Percentiles rank a stretch among this genome's conserved stretches.
Evolutionary conservation across 2,329 filamentous ascomycete species (phyloP).

Genomic region (Pestalotiopsis sp.): DNA sequence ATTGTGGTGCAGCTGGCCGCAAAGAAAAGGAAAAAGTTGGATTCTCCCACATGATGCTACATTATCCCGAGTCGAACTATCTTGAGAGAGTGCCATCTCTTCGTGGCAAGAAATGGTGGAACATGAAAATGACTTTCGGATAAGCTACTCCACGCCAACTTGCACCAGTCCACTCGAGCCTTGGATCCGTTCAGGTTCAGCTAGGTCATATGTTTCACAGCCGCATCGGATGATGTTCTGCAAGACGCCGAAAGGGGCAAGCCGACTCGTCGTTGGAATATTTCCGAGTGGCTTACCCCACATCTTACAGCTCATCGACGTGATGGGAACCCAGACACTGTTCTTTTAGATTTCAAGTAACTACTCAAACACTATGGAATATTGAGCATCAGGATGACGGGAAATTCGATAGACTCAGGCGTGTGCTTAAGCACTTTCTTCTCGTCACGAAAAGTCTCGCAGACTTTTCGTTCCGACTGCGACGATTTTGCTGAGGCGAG

Average conservation of each 20-base stretch:
- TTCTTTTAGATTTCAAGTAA: neutral
- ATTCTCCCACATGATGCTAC: too few relatives aligned
- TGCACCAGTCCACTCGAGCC: too few relatives aligned
- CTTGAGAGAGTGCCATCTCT: too few relatives aligned
- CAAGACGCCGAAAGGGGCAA: neutral
- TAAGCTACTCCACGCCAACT: too few relatives aligned
- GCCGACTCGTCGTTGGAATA: neutral
- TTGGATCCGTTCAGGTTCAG: neutral
- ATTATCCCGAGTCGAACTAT: too few relatives aligned
- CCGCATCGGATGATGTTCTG: neutral
- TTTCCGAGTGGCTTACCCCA: constrained; percentile 6
- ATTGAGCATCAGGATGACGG: constrained; percentile 18
- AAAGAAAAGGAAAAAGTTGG: too few relatives aligned
- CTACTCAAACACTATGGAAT: neutral
- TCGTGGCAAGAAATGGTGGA: too few relatives aligned
- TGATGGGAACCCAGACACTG: neutral
- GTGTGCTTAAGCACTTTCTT: constrained; percentile 29
- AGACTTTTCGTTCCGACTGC: constrained; percentile 29
- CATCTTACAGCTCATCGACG: neutral
- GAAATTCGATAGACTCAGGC: constrained; percentile 27
- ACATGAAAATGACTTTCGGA: too few relatives aligned
- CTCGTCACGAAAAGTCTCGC: constrained; percentile 29
- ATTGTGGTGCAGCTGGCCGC: too few relatives aligned
- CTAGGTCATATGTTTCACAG: neutral
- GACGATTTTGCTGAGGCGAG: constrained; percentile 34